Percentiles rank a stretch among this genome's conserved stretches.
These are phyloP conservation scores for Fraxinus americana DNA, from an alignment of 257 asterid species.

Conservation along the genomic window DNA sequence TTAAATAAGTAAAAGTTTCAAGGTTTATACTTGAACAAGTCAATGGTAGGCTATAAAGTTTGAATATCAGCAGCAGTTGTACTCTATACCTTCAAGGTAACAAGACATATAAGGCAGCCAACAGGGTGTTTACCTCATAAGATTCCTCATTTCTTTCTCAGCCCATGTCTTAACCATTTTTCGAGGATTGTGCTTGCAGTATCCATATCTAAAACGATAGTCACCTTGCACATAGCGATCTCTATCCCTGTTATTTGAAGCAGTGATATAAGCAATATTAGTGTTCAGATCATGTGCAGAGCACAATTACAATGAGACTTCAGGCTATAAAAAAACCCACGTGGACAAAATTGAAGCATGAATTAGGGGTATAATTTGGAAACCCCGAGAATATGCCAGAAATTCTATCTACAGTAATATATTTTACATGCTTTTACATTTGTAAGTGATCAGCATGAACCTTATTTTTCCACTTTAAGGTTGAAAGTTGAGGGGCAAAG, in stretches of 20 bases:
- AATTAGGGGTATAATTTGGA: neutral
- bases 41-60: neutral
- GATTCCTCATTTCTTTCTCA: conserved; percentile 98
- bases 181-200: conserved; percentile 93
- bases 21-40: neutral
- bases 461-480: conserved; percentile 4
- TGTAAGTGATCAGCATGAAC: neutral
- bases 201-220: conserved; percentile 83
- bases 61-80: neutral
- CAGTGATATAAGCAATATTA: conserved; percentile 15
- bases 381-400: neutral
- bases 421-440: neutral
- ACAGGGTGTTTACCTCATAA: conserved; percentile 61
- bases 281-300: neutral
- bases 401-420: neutral
- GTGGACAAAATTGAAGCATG: neutral
- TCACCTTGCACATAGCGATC: conserved; percentile 98
- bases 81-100: neutral
- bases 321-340: neutral
- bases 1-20: neutral
- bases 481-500: conserved; percentile 9
- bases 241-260: conserved; percentile 73
- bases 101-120: neutral
- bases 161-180: conserved; percentile 99
- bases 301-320: conserved; percentile 3